A percentile compares a stretch with the other conserved stretches of the same genome.
These are phyloP conservation scores for Russula vinacea DNA, from an alignment of 768 basidiomycete species.

Conservation along the genomic window DNA sequence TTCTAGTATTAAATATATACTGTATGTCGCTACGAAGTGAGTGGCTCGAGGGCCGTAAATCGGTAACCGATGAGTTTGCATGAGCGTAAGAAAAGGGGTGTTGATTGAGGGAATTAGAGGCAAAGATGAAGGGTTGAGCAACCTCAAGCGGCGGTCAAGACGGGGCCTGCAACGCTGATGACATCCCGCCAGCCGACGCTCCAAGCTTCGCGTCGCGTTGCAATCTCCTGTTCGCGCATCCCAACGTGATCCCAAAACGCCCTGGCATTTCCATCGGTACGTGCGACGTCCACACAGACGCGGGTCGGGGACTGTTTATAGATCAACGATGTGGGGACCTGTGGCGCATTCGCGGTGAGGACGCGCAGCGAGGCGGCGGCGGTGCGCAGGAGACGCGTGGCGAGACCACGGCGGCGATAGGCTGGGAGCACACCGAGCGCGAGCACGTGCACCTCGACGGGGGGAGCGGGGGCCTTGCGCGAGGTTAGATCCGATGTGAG, in stretches of 20 bases:
- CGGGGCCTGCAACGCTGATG: constrained; percentile 22
- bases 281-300: constrained; percentile 10
- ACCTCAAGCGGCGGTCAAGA: constrained; percentile 11
- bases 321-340: constrained; percentile 7
- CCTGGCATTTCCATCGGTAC: constrained; percentile 1
- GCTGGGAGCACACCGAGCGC: constrained; percentile 51
- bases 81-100: not conserved
- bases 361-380: constrained; percentile 34
- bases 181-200: constrained; percentile 21
- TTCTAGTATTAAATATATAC: constrained; percentile 2
- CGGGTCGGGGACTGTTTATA: not conserved
- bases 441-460: constrained; percentile 50
- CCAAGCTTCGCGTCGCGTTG: constrained; percentile 18
- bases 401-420: constrained; percentile 45
- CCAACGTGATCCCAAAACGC: constrained; percentile 25
- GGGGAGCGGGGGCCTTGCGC: constrained; percentile 46
- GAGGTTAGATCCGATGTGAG: constrained; percentile 31
- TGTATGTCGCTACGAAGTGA: not conserved
- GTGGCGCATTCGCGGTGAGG: constrained; percentile 19
- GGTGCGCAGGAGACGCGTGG: constrained; percentile 41
- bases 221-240: constrained; percentile 11
- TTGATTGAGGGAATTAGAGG: not conserved
- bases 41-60: not conserved
- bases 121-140: too few relatives aligned
- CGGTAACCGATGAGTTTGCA: not conserved